Evolutionary conservation across 169 alveolate genomes (phyloP).

Genomic region (Plasmodium blacklocki): DNA sequence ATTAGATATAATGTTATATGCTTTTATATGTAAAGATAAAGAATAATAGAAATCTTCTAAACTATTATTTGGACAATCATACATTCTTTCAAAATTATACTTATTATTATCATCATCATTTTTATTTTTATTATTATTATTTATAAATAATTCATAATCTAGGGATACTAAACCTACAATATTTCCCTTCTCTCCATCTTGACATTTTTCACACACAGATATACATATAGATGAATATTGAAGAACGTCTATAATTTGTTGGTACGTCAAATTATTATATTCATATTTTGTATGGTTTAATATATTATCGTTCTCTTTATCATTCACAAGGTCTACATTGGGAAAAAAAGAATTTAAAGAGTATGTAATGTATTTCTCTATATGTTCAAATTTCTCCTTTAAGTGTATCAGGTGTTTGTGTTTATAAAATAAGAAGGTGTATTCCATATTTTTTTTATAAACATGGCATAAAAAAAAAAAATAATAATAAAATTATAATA

Average conservation of each 20-base stretch:
- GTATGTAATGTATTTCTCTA: conserved; percentile 16
- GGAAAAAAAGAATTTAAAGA: conserved; percentile 6
- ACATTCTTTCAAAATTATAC: not conserved
- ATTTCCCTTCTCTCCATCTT: not conserved
- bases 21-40: conserved; percentile 53
- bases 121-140: not conserved
- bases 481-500: no score
- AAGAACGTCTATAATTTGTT: conserved; percentile 14
- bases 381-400: conserved; percentile 22
- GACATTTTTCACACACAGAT: conserved; percentile 10
- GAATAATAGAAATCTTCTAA: conserved; percentile 20
- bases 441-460: conserved; percentile 39
- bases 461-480: not conserved
- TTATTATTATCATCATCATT: not conserved
- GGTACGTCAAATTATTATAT: not conserved
- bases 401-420: conserved; percentile 47
- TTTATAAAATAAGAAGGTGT: conserved; percentile 41
- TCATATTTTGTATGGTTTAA: not conserved
- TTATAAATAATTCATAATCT: conserved; percentile 32
- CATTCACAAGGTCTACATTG: not conserved
- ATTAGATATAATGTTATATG: conserved; percentile 22
- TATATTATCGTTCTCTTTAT: not conserved
- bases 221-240: conserved; percentile 68
- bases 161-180: conserved; percentile 33
- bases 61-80: not conserved